Conservation (phyloP, 257 asterid species). For the Primulina eburnea region DNA sequence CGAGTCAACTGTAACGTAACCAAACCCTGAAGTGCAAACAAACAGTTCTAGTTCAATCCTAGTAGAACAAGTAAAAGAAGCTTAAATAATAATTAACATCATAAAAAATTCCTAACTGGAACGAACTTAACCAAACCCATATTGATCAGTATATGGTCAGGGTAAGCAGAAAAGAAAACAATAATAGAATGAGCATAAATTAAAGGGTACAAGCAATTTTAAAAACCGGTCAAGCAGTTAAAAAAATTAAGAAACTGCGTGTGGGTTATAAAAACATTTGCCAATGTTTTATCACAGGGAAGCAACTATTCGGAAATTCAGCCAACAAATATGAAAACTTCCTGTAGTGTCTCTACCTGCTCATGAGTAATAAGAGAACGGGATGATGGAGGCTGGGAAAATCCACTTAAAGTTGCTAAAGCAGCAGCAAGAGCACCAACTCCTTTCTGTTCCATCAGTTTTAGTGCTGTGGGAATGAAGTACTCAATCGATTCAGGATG, state of each 20-base stretch:
- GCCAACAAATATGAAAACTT: constrained; percentile 10
- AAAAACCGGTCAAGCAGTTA: background rate
- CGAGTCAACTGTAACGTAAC: constrained; percentile 75
- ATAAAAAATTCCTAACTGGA: no score
- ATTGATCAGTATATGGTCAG: background rate
- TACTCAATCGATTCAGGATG: constrained; percentile 56
- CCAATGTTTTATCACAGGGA: background rate
- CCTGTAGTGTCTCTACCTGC: constrained; percentile 37
- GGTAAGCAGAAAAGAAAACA: constrained; percentile 2
- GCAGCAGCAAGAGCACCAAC: constrained; percentile 54
- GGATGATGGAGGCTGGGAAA: constrained; percentile 55
- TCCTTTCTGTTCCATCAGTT: constrained; percentile 46
- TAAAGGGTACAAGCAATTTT: background rate
- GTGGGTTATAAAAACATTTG: background rate
- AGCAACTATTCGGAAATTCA: background rate
- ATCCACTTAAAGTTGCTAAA: constrained; percentile 56
- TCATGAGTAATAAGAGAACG: constrained; percentile 58
- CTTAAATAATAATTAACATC: background rate
- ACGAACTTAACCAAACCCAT: background rate
- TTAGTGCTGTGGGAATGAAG: constrained; percentile 56
- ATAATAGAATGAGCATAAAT: background rate
- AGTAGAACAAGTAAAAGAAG: background rate
- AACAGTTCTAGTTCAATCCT: background rate
- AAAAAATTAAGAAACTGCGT: background rate
- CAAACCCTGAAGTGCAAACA: constrained; percentile 58